A percentile compares a stretch with the other conserved stretches of the same genome.
phyloP scores from a whole-genome alignment of 202 grass and related monocot genomes.

The Cymbopogon flexuosus region DNA sequence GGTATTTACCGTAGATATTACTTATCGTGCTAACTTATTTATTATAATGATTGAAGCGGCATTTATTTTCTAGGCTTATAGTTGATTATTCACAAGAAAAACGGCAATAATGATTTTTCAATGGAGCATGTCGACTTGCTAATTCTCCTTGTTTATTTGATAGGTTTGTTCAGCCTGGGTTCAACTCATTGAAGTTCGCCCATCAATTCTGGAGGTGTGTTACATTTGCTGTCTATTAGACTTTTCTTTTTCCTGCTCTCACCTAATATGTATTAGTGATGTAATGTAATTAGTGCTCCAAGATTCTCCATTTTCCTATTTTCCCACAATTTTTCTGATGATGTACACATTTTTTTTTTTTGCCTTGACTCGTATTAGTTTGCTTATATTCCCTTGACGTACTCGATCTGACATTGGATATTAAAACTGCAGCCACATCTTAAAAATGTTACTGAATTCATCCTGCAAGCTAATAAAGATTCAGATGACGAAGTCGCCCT shows the following conservation, averaged over 20 bases:
- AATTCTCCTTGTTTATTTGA: slow-evolving; percentile 19
- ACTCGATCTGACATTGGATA: slow-evolving; percentile 30
- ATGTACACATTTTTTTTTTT: neutral
- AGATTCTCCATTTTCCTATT: neutral
- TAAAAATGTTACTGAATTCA: slow-evolving; percentile 80
- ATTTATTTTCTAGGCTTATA: slow-evolving; percentile 9
- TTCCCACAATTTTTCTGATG: neutral
- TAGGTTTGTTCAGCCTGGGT: slow-evolving; percentile 96
- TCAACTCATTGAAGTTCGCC: slow-evolving; percentile 88
- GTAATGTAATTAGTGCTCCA: neutral
- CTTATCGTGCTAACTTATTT: neutral
- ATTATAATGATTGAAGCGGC: slow-evolving; percentile 12
- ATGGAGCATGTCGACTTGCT: slow-evolving; percentile 22
- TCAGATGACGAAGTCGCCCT: slow-evolving; percentile 85
- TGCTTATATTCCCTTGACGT: slow-evolving; percentile 2
- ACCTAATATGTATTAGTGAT: neutral
- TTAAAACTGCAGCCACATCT: slow-evolving; percentile 74
- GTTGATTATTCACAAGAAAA: slow-evolving; percentile 14
- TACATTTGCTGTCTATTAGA: slow-evolving; percentile 7
- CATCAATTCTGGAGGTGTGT: slow-evolving; percentile 88
- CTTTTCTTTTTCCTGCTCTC: slow-evolving; percentile 11
- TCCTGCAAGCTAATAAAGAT: slow-evolving; percentile 93
- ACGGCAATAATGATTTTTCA: slow-evolving; percentile 13
- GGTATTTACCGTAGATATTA: slow-evolving; percentile 34
- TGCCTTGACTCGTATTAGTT: neutral